Evolutionary conservation across 768 basidiomycete genomes (phyloP), one percentile per base, ranked within the genome.

Genomic region (Lyophyllum shimeji): DNA sequence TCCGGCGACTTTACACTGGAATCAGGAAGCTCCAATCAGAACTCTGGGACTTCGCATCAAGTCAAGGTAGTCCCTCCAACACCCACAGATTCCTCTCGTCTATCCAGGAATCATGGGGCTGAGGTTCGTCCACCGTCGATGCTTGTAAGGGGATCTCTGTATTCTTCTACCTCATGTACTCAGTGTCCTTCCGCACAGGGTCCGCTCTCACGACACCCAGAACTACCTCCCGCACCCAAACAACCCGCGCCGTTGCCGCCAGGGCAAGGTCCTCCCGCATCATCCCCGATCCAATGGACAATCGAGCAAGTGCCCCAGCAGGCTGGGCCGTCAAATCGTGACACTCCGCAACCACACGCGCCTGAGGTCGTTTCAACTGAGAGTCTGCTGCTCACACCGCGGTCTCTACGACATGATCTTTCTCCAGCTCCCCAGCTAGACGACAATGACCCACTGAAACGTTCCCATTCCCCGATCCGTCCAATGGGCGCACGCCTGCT

Each of bases 61-160:
- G 53, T 67, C 40, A 60, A 56, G 17, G 55, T 65, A 7, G 27
- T 63, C 4, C 61, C 66, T 12, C 63, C 66, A 12, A 65, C 65
- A 1, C 65, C 67, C 13, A 63, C 63, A 1, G 54, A 54, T 0
- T 57, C 64, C 7, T 60, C 60, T 24, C 43, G 24, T 23, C 15
- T 27, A 18, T 59, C 62, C 11, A 40, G 46, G 21, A 29, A 50
- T 1, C 53, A 18, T 25, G 7, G 11, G 25, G 8, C 37, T 12
- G 18, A 27, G 6, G 21, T 9, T 27, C 37, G 7, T 29, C 18
- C 52, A n/a, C 11, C 29, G 13, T 43, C 52, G 1, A 29, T 21
- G 4, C 12, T 25, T 29, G 52, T 55, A 17, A 55, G 42, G 33
- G 1, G n/a, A 13, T 20, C 12, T 25, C n/a, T 23, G 9, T 1